Evolutionary conservation across 2,329 filamentous ascomycete genomes (phyloP).

Genomic region (Hymenotorrendiella dingleyae): DNA sequence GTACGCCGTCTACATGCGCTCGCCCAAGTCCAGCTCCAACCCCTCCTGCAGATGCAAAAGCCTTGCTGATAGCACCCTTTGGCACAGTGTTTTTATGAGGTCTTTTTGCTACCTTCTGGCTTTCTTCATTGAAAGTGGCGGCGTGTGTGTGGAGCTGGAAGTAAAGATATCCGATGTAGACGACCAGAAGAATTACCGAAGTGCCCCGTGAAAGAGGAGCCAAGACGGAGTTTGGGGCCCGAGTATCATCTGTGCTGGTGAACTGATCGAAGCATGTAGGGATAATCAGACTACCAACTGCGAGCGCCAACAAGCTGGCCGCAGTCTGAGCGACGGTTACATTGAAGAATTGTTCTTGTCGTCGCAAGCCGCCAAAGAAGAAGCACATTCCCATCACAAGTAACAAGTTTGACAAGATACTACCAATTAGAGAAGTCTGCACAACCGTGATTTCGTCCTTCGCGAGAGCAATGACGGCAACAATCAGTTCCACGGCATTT

Average conservation of each 20-base stretch:
- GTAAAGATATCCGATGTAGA: constrained; percentile 78
- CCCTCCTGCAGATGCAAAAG: constrained; percentile 27
- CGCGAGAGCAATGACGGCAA: constrained; percentile 75
- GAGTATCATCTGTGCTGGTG: constrained; percentile 38
- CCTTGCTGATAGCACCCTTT: constrained; percentile 27
- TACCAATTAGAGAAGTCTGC: constrained; percentile 86
- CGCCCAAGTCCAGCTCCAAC: constrained; percentile 27
- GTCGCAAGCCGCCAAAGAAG: constrained; percentile 67
- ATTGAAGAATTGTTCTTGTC: constrained; percentile 84
- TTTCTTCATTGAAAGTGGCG: constrained; percentile 72
- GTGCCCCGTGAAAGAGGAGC: constrained; percentile 65
- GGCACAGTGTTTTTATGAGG: constrained; percentile 37
- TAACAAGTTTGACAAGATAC: constrained; percentile 84
- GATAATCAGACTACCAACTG: constrained; percentile 77
- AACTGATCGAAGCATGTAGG: constrained; percentile 76
- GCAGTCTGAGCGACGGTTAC: constrained; percentile 87
- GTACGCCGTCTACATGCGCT: constrained; percentile 17
- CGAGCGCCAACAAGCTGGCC: constrained; percentile 60
- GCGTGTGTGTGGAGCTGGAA: constrained; percentile 89
- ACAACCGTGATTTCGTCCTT: constrained; percentile 70
- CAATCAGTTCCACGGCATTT: constrained; percentile 84
- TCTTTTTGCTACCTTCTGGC: constrained; percentile 66
- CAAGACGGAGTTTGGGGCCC: constrained; percentile 38
- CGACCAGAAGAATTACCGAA: constrained; percentile 72
- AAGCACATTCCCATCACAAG: constrained; percentile 90